phyloP scores from a whole-genome alignment of 495 filamentous ascomycete genomes.

The Neurospora sp. region DNA sequence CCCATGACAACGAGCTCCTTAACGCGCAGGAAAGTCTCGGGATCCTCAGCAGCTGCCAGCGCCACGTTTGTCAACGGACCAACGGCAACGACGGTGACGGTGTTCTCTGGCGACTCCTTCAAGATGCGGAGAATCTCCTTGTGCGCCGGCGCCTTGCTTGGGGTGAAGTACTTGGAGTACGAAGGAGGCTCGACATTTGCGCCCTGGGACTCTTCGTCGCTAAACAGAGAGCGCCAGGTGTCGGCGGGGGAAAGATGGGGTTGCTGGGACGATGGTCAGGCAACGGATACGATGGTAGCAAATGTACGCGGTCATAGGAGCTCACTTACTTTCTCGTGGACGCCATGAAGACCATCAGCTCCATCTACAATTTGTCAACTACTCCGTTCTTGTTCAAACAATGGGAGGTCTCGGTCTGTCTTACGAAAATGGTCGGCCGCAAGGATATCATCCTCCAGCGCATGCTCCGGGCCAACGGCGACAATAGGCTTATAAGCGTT shows the following conservation, averaged over 20 bases:
- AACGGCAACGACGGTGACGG: conserved; percentile 79
- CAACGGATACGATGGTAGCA: background rate
- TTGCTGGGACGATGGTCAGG: conserved; percentile 44
- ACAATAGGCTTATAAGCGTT: conserved; percentile 64
- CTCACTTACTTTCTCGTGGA: conserved; percentile 61
- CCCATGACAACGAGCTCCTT: conserved; percentile 98
- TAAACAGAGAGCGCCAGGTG: conserved; percentile 78
- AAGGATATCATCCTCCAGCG: conserved; percentile 72
- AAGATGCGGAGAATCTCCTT: conserved; percentile 79
- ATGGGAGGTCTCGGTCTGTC: background rate
- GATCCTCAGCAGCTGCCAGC: conserved; percentile 72
- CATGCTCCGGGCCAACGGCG: conserved; percentile 75
- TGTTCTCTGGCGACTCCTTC: conserved; percentile 64
- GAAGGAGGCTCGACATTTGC: conserved; percentile 26
- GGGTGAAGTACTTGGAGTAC: conserved; percentile 52
- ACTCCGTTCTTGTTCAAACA: background rate
- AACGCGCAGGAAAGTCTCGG: conserved; percentile 74
- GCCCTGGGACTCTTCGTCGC: conserved; percentile 30
- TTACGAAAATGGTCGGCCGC: conserved; percentile 88
- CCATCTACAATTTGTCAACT: conserved; percentile 51
- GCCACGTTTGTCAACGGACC: conserved; percentile 90
- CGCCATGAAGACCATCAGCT: conserved; percentile 80
- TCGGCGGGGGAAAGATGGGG: conserved; percentile 76
- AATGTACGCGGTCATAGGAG: background rate
- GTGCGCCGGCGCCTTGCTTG: conserved; percentile 62